Evolutionary conservation across 1,139 yeast species (phyloP).

Genomic region (Yamadazyma membranifaciens): DNA sequence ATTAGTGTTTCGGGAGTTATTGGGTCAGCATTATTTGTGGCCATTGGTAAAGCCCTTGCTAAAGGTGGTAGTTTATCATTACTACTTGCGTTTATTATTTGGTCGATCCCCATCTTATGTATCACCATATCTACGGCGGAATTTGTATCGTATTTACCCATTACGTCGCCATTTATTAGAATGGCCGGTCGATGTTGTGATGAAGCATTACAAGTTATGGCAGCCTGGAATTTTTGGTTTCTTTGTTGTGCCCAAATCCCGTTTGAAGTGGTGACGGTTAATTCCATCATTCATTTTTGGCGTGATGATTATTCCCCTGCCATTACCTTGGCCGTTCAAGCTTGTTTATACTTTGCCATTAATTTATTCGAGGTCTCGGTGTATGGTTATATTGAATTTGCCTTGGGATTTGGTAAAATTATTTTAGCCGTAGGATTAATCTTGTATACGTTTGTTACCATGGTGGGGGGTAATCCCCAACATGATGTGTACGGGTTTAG

Average conservation of each 20-base stretch:
- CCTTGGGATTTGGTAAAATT: constrained; percentile 61
- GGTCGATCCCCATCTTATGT: constrained; percentile 56
- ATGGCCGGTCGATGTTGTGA: constrained; percentile 60
- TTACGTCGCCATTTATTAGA: constrained; percentile 59
- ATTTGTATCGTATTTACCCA: constrained; percentile 78
- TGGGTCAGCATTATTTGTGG: constrained; percentile 50
- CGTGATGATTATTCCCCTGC: constrained; percentile 70
- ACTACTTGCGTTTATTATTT: constrained; percentile 39
- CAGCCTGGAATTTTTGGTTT: constrained; percentile 82
- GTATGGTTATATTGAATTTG: constrained; percentile 69
- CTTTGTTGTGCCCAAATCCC: constrained; percentile 78
- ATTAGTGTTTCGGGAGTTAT: constrained; percentile 52
- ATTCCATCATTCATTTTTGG: constrained; percentile 79
- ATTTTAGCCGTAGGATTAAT: constrained; percentile 55
- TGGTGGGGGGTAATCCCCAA: constrained; percentile 59
- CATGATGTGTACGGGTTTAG: constrained; percentile 65
- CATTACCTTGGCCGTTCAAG: constrained; percentile 63
- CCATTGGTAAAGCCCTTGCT: constrained; percentile 44
- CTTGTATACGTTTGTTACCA: constrained; percentile 45
- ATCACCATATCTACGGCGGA: constrained; percentile 77
- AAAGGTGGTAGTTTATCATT: constrained; percentile 50
- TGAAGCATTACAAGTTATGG: constrained; percentile 73
- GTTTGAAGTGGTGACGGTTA: constrained; percentile 80
- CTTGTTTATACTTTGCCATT: constrained; percentile 58
- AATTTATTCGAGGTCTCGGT: constrained; percentile 61